Percentiles rank a stretch among this genome's conserved stretches.
Evolutionary conservation across 208 protist genomes (phyloP).

Genomic region (Trypanosoma mega): DNA sequence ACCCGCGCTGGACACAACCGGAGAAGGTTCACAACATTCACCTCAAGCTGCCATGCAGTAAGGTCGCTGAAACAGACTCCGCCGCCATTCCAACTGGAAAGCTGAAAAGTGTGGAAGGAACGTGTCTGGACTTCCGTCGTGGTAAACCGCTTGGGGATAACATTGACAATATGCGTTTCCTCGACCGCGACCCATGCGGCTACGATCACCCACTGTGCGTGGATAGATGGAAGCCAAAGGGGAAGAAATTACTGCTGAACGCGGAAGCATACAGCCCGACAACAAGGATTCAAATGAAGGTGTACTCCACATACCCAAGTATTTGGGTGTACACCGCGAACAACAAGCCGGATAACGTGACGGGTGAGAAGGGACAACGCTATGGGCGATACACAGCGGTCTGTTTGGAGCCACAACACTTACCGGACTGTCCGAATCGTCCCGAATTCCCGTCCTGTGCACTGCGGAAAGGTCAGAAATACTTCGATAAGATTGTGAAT

Average conservation of each 20-base stretch:
- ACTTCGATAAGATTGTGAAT: constrained; percentile 48
- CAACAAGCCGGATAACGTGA: constrained; percentile 40
- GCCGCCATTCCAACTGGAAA: constrained; percentile 43
- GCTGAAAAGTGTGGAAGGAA: constrained; percentile 26
- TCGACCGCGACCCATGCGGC: constrained; percentile 49
- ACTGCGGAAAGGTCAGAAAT: constrained; percentile 39
- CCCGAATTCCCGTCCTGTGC: constrained; percentile 34
- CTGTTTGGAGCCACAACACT: constrained; percentile 53
- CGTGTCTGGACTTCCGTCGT: constrained; percentile 41
- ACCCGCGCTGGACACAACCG: constrained; percentile 21
- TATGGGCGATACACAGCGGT: constrained; percentile 40
- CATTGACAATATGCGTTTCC: constrained; percentile 30
- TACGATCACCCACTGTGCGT: constrained; percentile 59
- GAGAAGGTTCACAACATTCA: constrained; percentile 38
- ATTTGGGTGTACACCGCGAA: constrained; percentile 77
- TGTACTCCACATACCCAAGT: constrained; percentile 58
- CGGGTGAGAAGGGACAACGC: constrained; percentile 42
- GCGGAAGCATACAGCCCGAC: constrained; percentile 43
- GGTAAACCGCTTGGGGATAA: constrained; percentile 33
- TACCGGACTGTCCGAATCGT: constrained; percentile 42
- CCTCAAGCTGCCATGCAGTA: constrained; percentile 38
- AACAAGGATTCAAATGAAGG: constrained; percentile 52
- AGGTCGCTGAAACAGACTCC: constrained; percentile 34
- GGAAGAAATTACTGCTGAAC: constrained; percentile 37
- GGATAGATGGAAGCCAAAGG: constrained; percentile 31